These are phyloP conservation scores for Fusarium fracticaudum DNA, from an alignment of 2,329 filamentous ascomycete genomes.

Conservation along the genomic window DNA sequence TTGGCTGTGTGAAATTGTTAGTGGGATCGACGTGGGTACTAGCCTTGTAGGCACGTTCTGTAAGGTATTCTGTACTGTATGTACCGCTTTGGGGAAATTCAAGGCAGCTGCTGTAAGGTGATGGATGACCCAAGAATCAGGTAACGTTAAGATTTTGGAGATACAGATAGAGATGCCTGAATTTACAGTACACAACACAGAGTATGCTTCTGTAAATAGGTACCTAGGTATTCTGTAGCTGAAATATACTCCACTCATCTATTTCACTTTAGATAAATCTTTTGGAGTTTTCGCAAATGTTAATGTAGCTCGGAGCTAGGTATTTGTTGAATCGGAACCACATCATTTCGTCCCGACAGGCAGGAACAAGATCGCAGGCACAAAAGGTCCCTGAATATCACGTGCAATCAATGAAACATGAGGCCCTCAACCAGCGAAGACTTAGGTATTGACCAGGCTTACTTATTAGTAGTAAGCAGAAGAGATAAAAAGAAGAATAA, in stretches of 20 bases:
- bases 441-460: neutral
- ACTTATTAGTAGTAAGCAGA: neutral
- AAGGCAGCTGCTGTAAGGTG: neutral
- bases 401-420: neutral
- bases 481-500: neutral
- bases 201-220: neutral
- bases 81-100: conserved; percentile 8
- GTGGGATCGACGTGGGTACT: conserved; percentile 13
- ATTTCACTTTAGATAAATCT: neutral
- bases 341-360: neutral
- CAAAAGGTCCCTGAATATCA: neutral
- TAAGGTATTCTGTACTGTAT: neutral
- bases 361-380: neutral
- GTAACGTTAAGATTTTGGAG: neutral
- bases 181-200: neutral
- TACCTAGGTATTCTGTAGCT: neutral
- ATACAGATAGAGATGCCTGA: neutral
- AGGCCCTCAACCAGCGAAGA: neutral
- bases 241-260: neutral
- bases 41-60: too few species aligned
- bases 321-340: neutral
- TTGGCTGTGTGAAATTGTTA: conserved; percentile 32
- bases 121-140: neutral
- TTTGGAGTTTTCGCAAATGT: neutral
- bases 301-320: neutral